Conservation (phyloP, 176 grass and related monocot genomes). For the Ampelocalamus luodianensis region DNA sequence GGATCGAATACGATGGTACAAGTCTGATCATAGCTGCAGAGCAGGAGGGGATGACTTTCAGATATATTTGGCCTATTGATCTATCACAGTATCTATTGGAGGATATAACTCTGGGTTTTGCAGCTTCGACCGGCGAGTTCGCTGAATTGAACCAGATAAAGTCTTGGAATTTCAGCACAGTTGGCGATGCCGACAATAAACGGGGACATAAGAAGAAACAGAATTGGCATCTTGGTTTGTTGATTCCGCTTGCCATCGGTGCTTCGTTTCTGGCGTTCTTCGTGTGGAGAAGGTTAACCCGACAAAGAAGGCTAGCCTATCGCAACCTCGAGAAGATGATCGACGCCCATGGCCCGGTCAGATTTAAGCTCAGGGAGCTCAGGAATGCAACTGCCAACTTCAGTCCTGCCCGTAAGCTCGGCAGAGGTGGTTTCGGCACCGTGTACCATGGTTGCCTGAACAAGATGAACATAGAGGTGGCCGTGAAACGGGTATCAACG, state of each 20-base stretch:
- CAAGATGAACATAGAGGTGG: constrained; percentile 42
- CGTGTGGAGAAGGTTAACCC: constrained; percentile 18
- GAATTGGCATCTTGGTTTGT: neutral
- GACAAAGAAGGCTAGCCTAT: constrained; percentile 36
- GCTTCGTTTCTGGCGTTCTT: neutral
- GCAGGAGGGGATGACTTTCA: neutral
- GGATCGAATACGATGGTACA: neutral
- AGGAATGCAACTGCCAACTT: constrained; percentile 45
- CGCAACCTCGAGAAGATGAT: constrained; percentile 59
- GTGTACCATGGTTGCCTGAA: constrained; percentile 51
- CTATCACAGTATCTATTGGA: neutral
- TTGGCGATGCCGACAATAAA: neutral
- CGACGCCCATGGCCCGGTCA: constrained; percentile 44
- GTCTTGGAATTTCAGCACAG: constrained; percentile 21
- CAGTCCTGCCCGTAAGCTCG: constrained; percentile 43
- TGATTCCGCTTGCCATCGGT: neutral
- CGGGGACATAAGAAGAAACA: neutral
- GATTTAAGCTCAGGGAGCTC: constrained; percentile 53
- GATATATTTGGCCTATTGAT: neutral
- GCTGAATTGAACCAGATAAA: constrained; percentile 23
- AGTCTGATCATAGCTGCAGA: fast-evolving
- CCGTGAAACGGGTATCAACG: constrained; percentile 51
- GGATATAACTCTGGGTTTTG: constrained; percentile 21
- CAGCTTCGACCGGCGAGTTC: neutral
- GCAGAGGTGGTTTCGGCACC: constrained; percentile 52